A percentile compares a stretch with the other conserved stretches of the same genome.
Evolutionary conservation across 2,329 filamentous ascomycete species (phyloP).

Genomic region (Microdochium trichocladiopsis): DNA sequence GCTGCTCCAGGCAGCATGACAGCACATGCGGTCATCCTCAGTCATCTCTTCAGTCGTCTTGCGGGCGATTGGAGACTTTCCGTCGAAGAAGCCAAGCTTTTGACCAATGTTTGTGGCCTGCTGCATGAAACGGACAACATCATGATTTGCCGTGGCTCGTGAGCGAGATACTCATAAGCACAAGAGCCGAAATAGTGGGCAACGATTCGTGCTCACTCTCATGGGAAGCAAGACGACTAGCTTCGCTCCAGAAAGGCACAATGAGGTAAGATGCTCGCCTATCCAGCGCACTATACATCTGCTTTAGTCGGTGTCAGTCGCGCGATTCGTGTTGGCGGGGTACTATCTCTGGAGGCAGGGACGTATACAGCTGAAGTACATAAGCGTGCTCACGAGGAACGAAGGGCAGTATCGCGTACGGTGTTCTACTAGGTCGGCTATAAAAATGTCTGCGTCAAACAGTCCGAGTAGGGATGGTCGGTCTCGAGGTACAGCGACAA

Average conservation of each 20-base stretch:
- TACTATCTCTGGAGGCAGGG: not conserved
- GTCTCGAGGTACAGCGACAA: conserved; percentile 29
- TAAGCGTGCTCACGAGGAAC: conserved; percentile 25
- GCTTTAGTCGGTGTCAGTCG: conserved; percentile 10
- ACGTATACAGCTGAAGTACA: conserved; percentile 27
- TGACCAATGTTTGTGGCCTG: conserved; percentile 20
- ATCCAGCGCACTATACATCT: conserved; percentile 26
- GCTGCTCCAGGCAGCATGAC: conserved; percentile 22
- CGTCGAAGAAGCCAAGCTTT: conserved; percentile 20
- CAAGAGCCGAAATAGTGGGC: conserved; percentile 20
- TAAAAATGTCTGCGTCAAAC: conserved; percentile 25
- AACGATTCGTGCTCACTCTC: conserved; percentile 12
- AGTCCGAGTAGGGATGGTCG: conserved; percentile 29
- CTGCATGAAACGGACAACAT: conserved; percentile 19
- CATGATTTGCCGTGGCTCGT: conserved; percentile 26
- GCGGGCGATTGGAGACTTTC: not conserved
- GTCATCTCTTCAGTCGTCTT: conserved; percentile 3
- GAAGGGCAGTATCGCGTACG: conserved; percentile 19
- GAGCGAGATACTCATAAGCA: conserved; percentile 24
- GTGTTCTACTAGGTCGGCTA: conserved; percentile 20
- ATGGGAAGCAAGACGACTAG: conserved; percentile 15
- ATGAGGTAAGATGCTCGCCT: conserved; percentile 8
- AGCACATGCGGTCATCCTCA: conserved; percentile 8
- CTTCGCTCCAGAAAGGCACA: conserved; percentile 14
- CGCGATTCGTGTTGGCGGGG: too few species aligned